Conservation (phyloP, 768 basidiomycete species). For the Suillus variegatus region DNA sequence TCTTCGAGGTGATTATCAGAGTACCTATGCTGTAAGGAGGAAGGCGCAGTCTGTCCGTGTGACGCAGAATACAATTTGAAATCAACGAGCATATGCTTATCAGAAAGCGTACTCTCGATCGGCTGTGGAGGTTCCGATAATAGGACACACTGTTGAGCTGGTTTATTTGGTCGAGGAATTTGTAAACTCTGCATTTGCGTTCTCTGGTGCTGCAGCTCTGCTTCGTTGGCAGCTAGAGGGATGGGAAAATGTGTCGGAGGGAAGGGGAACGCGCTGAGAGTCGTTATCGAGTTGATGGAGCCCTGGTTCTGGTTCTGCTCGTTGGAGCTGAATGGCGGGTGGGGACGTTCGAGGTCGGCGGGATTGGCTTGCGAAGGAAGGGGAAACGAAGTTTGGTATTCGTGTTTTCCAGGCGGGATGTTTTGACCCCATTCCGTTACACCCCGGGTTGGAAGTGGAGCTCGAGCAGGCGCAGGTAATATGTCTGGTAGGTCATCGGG, state of each 20-base stretch:
- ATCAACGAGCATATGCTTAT: conserved; percentile 2
- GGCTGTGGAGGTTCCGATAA: conserved; percentile 24
- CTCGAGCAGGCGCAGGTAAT: conserved; percentile 10
- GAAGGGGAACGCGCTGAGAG: conserved; percentile 70
- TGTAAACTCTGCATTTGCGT: conserved; percentile 24
- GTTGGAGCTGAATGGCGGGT: conserved; percentile 21
- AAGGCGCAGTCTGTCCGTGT: conserved; percentile 11
- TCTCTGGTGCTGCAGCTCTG: conserved; percentile 28
- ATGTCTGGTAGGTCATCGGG: conserved; percentile 31
- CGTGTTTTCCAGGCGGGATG: conserved; percentile 17
- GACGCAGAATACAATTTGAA: conserved; percentile 10
- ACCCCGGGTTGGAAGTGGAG: background rate
- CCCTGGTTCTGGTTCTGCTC: conserved; percentile 28
- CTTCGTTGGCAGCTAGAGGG: conserved; percentile 41
- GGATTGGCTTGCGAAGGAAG: conserved; percentile 1
- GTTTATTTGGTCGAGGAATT: conserved; percentile 13
- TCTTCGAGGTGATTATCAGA: background rate
- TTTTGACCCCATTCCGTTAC: conserved; percentile 35
- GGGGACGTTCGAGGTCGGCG: conserved; percentile 24
- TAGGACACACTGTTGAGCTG: conserved; percentile 9
- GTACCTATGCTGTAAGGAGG: conserved; percentile 9
- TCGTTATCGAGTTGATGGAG: conserved; percentile 53
- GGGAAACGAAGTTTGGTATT: conserved; percentile 16
- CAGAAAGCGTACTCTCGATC: conserved; percentile 11
- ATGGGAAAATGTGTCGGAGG: conserved; percentile 75